Evolutionary conservation across 129 eudicot species (phyloP).

Genomic region (Calendula officinalis): DNA sequence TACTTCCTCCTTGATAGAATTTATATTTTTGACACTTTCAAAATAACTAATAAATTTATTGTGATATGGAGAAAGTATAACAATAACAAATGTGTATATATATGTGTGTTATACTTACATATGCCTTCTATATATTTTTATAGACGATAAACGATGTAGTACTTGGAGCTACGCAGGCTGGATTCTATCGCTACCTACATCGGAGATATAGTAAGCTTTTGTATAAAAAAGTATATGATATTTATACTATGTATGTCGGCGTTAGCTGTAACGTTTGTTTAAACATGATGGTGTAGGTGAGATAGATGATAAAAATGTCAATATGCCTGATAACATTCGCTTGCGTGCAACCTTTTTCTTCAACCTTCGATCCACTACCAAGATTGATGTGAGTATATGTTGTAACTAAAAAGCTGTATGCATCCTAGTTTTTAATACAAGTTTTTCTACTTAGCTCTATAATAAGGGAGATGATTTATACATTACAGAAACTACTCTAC

Average conservation of each 20-base stretch:
- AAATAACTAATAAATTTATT: no score
- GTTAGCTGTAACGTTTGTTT: no score
- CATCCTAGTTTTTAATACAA: background rate
- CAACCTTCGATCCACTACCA: conserved; percentile 31
- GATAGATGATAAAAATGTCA: background rate
- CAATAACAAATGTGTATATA: no score
- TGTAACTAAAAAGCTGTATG: no score
- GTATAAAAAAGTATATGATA: background rate
- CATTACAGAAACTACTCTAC: no score
- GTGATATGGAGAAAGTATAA: no score
- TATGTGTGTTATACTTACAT: no score
- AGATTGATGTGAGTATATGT: conserved; percentile 26
- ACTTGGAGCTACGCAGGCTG: conserved; percentile 37
- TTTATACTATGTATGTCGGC: no score
- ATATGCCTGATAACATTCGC: conserved; percentile 19
- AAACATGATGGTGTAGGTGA: conserved; percentile 4
- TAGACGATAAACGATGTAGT: conserved; percentile 43
- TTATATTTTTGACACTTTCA: no score
- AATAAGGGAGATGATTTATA: no score
- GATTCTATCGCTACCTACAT: conserved; percentile 27
- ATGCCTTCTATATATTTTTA: background rate
- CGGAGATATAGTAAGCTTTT: conserved; percentile 25
- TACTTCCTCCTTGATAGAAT: no score
- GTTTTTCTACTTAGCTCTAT: background rate
- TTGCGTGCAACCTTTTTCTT: conserved; percentile 31